These are phyloP conservation scores for Geum urbanum DNA, from an alignment of 306 rosid genomes.

Conservation along the genomic window DNA sequence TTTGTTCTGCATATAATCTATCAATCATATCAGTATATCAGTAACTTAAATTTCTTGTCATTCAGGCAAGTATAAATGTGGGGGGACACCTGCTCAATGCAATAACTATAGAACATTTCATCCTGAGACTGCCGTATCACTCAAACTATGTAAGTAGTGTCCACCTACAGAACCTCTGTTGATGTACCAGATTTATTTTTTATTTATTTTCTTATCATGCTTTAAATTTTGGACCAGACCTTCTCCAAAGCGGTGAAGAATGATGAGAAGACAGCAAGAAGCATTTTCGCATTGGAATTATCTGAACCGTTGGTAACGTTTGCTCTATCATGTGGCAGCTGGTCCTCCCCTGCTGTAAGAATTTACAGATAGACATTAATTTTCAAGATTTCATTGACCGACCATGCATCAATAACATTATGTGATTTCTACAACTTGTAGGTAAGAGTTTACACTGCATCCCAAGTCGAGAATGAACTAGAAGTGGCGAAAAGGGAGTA, in stretches of 20 bases:
- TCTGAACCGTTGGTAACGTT: constrained; percentile 95
- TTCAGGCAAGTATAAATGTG: constrained; percentile 76
- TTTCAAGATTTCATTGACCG: not conserved
- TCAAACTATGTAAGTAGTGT: constrained; percentile 75
- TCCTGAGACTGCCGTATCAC: constrained; percentile 85
- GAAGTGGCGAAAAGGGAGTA: constrained; percentile 86
- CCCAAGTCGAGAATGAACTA: constrained; percentile 75
- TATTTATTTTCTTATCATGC: constrained; percentile 10
- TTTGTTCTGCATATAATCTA: not conserved
- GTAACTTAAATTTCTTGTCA: constrained; percentile 23
- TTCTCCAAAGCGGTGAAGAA: constrained; percentile 57
- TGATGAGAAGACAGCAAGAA: constrained; percentile 67
- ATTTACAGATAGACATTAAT: constrained; percentile 23
- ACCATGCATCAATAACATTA: constrained; percentile 22
- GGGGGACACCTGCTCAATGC: constrained; percentile 76
- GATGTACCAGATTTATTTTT: not conserved
- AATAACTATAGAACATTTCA: constrained; percentile 84
- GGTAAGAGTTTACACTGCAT: constrained; percentile 91
- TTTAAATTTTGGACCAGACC: constrained; percentile 41
- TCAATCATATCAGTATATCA: constrained; percentile 17
- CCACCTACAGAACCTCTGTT: constrained; percentile 19
- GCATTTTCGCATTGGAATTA: constrained; percentile 67
- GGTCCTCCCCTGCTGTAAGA: constrained; percentile 99
- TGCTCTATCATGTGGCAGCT: constrained; percentile 94
- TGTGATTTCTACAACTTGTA: constrained; percentile 35